Conservation (phyloP, 2,329 filamentous ascomycete species). For the Scleromitrula shiraiana region DNA sequence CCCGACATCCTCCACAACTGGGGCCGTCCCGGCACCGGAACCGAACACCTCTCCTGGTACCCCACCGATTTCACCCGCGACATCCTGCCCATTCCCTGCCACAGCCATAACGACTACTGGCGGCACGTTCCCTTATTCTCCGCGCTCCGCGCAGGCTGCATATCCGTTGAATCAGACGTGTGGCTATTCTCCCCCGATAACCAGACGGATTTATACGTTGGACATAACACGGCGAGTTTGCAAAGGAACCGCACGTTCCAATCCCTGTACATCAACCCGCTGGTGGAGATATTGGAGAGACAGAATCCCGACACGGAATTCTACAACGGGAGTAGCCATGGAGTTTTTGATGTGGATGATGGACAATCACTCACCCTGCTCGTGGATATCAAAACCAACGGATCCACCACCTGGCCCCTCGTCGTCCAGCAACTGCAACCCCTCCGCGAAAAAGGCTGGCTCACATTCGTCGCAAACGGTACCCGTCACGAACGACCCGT, state of each 20-base stretch:
- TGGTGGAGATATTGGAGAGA: constrained; percentile 48
- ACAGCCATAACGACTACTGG: constrained; percentile 69
- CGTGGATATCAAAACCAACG: constrained; percentile 60
- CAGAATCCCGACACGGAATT: constrained; percentile 44
- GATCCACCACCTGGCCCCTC: constrained; percentile 42
- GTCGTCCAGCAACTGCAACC: constrained; percentile 49
- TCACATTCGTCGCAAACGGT: constrained; percentile 45
- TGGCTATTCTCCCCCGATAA: constrained; percentile 52
- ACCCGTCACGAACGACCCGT: constrained; percentile 47
- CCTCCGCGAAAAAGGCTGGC: constrained; percentile 49
- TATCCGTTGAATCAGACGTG: constrained; percentile 61
- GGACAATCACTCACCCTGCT: constrained; percentile 51
- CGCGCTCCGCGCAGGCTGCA: constrained; percentile 51
- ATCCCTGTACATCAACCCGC: constrained; percentile 56
- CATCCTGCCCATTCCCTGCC: constrained; percentile 48
- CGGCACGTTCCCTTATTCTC: constrained; percentile 53
- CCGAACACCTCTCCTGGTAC: constrained; percentile 37
- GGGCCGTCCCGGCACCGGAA: constrained; percentile 32
- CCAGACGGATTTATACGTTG: constrained; percentile 55
- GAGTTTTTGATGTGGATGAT: constrained; percentile 49
- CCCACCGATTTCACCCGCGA: constrained; percentile 45
- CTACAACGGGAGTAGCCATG: constrained; percentile 37
- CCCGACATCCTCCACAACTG: constrained; percentile 30
- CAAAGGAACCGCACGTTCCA: constrained; percentile 49
- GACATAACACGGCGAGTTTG: constrained; percentile 50